Base-by-base conservation (phyloP, 352 stramenopile species). In the Phytophthora aleatoria region DNA sequence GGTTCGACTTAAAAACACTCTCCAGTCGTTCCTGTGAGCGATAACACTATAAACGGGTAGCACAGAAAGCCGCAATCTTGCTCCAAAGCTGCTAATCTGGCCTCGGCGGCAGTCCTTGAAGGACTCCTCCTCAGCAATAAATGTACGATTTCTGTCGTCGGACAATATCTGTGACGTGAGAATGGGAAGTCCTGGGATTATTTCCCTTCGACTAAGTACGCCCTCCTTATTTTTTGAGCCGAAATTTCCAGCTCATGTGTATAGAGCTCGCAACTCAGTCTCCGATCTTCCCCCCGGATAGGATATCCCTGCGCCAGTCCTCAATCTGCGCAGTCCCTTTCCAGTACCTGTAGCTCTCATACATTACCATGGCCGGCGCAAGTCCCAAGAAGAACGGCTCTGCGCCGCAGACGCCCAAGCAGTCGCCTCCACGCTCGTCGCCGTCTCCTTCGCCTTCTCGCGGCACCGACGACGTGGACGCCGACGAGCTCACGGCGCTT, bases 401-500 rank as follows among this genome's bases (percentile, higher is more conserved):
- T 3, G 51, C 65, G 12, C 69, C 69, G 27, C 61, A 71, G 6
- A 79, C 71, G 39, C 71, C 71, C 45, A 73, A 71, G 58, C 71
- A 63, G 0, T 63, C 62, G 26, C 45, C 42, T 26, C 52, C 56
- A 5, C 20, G 52, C 38, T 47, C 69, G 35, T 74, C 67, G 3
- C 73, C 70, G 10, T 69, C 71, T 26, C 50, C 57, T 33, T 76
- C 74, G 27, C 68, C 73, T 13, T 63, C 62, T 27, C 60, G 56
- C 63, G 55, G 68, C 4, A 65, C 67, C 20, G 67, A 76, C 50
- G 58, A 76, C 51, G 83, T 94, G 49, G 74, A 88, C 49, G 74
- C 73, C 42, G 87, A 93, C 27, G 87, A 96, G 69, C 81, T 96
- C 27, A 90, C 81, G 35, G 87, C 87, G 59, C 75, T 96, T 11